Evolutionary conservation across 768 basidiomycete genomes (phyloP).

Genomic region (Imleria badia): DNA sequence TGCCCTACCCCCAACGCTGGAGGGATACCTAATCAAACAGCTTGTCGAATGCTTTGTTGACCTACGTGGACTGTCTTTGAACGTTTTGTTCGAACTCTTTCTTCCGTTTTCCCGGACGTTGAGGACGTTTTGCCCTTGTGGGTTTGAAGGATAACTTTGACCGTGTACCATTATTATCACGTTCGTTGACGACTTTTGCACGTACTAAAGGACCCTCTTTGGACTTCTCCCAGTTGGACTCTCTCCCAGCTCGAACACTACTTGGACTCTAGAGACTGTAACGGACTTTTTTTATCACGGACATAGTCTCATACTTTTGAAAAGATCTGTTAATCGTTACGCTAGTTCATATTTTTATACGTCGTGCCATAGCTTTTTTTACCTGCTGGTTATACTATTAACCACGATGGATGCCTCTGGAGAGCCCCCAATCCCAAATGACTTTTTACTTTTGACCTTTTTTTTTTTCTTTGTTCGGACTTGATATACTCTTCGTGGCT

Average conservation of each 20-base stretch:
- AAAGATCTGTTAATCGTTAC: slow-evolving; percentile 27
- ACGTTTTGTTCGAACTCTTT: neutral
- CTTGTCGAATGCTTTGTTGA: neutral
- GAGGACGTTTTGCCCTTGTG: slow-evolving; percentile 4
- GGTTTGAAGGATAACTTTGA: slow-evolving; percentile 9
- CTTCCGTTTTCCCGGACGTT: slow-evolving; percentile 1
- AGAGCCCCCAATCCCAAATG: neutral
- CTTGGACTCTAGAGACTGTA: slow-evolving; percentile 24
- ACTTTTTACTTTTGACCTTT: no score
- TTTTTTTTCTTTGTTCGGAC: slow-evolving; percentile 6
- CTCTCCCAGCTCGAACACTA: slow-evolving; percentile 13
- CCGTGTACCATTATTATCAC: slow-evolving; percentile 15
- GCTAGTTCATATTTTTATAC: slow-evolving; percentile 29
- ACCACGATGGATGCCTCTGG: neutral
- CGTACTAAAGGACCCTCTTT: slow-evolving; percentile 20
- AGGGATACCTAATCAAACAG: neutral
- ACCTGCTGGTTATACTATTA: slow-evolving; percentile 4
- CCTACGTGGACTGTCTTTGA: slow-evolving; percentile 13
- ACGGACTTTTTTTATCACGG: slow-evolving; percentile 26
- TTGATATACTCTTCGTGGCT: neutral
- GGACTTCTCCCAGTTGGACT: slow-evolving; percentile 23
- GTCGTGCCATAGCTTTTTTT: slow-evolving; percentile 16
- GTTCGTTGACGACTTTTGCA: slow-evolving; percentile 22
- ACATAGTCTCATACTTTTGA: slow-evolving; percentile 17
- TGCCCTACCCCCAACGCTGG: neutral